phyloP scores from a whole-genome alignment of 371 early-diverging fungal species.

The Apophysomyces trapeziformis region DNA sequence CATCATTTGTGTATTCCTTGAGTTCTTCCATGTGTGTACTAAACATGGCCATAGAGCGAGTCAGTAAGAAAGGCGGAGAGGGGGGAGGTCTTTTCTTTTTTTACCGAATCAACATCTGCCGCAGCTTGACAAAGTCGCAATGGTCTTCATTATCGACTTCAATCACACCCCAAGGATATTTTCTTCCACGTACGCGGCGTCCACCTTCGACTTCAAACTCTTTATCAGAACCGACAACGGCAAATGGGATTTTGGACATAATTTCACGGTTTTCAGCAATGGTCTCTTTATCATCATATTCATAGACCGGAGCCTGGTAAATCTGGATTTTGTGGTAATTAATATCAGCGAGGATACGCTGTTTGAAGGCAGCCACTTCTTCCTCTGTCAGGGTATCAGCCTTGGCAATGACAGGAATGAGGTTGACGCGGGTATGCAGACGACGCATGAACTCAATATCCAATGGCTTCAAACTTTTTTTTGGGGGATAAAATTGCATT shows the following conservation, averaged over 20 bases:
- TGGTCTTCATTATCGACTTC: slow-evolving; percentile 92
- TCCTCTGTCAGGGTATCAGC: slow-evolving; percentile 97
- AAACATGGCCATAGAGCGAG: background rate
- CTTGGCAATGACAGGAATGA: slow-evolving; percentile 98
- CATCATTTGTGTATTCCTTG: slow-evolving; percentile 91
- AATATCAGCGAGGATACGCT: slow-evolving; percentile 91
- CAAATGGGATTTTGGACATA: slow-evolving; percentile 94
- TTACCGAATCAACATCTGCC: slow-evolving; percentile 85
- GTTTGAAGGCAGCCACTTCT: slow-evolving; percentile 92
- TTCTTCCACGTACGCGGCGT: slow-evolving; percentile 88
- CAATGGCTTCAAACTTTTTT: slow-evolving; percentile 75
- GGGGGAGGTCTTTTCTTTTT: too few species aligned
- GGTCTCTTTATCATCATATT: slow-evolving; percentile 94
- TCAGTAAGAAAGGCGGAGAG: too few species aligned
- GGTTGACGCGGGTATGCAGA: slow-evolving; percentile 92
- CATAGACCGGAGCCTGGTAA: slow-evolving; percentile 89
- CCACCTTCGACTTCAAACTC: slow-evolving; percentile 83
- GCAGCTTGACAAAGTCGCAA: slow-evolving; percentile 93
- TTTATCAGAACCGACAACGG: slow-evolving; percentile 94
- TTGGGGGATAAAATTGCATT: background rate
- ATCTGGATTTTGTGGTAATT: slow-evolving; percentile 90
- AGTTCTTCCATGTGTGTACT: slow-evolving; percentile 92
- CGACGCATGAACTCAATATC: slow-evolving; percentile 97
- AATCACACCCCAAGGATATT: slow-evolving; percentile 96
- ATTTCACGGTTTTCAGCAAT: slow-evolving; percentile 93